Evolutionary conservation across 305 asterid species (phyloP), one percentile per base, ranked within the genome.

Genomic region (Solanum hybrid): DNA sequence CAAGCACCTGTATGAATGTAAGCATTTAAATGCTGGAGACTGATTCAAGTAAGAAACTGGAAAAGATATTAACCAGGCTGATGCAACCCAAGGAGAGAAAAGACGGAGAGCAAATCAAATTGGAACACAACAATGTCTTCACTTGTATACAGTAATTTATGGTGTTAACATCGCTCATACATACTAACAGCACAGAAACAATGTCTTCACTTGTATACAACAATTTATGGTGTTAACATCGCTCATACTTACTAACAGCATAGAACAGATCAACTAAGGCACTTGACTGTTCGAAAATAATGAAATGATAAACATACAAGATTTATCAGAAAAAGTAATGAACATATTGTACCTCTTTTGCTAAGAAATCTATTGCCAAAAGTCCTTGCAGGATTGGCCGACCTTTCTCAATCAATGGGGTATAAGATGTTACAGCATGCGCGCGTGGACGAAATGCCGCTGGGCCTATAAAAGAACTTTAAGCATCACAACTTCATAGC

Each of bases 401-500:
- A 29, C 99, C 99, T 94, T 95, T 97, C 92, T 96, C 98, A 91
- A 96, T 90, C 72, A 96, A 94, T 89, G 96, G 91, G 87, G 97
- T 94, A 91, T 97, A 98, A 89, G 94, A 93, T 89, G 95, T 93
- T 26, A 85, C 75, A 29, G 95, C 93, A 88, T 94, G 94, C 89
- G 99, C 98, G 89, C 99, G 96, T 69, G 99, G 99, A 89, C 99
- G 97, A 93, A 98, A 98, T 91, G 99, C 98, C 89, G 99, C 99
- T 86, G 99, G 98, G 90, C 99, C 99, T 98, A 91, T 90, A 93
- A 86, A 84, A 79, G 34, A 87, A 84, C 80, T 78, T 77, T 31
- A 64, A 27, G 85, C 34, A 22, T 85, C 17, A 85, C 76, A 32
- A 85, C 88, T 85, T 22, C 22, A 85, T 85, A 80, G 66, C 86